Evolutionary conservation across 2,329 filamentous ascomycete species (phyloP).

Genomic region (Allantophomopsis cytisporea): DNA sequence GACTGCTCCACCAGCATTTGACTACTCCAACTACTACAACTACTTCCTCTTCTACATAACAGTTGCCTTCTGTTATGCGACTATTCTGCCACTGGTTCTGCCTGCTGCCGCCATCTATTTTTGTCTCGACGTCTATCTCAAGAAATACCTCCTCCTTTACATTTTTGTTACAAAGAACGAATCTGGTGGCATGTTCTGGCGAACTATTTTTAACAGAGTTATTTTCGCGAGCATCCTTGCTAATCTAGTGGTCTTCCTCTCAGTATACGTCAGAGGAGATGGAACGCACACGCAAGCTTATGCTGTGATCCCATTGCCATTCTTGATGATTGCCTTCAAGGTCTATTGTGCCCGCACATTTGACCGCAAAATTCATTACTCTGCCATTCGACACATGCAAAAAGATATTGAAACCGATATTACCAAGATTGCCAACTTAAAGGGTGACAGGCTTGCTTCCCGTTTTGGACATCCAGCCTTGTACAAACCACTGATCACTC

Average conservation of each 20-base stretch:
- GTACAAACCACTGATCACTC: slow-evolving; percentile 79
- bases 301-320: slow-evolving; percentile 58
- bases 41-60: slow-evolving; percentile 94
- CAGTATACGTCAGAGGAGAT: slow-evolving; percentile 58
- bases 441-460: slow-evolving; percentile 56
- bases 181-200: slow-evolving; percentile 88
- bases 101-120: slow-evolving; percentile 86
- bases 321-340: slow-evolving; percentile 77
- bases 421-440: slow-evolving; percentile 35
- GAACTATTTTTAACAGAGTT: slow-evolving; percentile 83
- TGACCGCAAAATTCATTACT: slow-evolving; percentile 71
- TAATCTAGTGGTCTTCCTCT: slow-evolving; percentile 65
- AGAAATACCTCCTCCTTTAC: slow-evolving; percentile 91
- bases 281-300: slow-evolving; percentile 47
- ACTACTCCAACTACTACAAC: slow-evolving; percentile 96
- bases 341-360: slow-evolving; percentile 65
- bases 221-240: slow-evolving; percentile 69
- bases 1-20: slow-evolving; percentile 83
- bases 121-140: slow-evolving; percentile 70
- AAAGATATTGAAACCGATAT: slow-evolving; percentile 30
- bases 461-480: slow-evolving; percentile 86
- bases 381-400: slow-evolving; percentile 47
- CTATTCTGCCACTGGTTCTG: slow-evolving; percentile 77
- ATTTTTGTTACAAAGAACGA: slow-evolving; percentile 96
- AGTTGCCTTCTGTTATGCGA: slow-evolving; percentile 72